Evolutionary conservation across 2,329 filamentous ascomycete species (phyloP).

Genomic region (Dactylonectria estremocensis): DNA sequence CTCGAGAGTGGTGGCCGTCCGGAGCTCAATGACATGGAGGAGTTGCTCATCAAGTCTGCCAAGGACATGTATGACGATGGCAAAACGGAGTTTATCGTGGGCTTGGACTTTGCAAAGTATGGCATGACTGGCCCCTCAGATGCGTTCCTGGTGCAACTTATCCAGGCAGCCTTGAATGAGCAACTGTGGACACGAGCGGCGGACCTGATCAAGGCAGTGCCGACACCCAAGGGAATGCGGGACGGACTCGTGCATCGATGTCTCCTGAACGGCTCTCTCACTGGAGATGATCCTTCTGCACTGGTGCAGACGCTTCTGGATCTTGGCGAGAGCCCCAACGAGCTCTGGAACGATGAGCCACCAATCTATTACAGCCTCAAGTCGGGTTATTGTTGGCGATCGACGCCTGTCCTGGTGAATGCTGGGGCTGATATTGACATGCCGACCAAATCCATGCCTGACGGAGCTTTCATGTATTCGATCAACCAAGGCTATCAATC

Average conservation of each 20-base stretch:
- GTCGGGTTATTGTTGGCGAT: constrained; percentile 47
- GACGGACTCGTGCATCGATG: constrained; percentile 44
- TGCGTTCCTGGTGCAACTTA: constrained; percentile 38
- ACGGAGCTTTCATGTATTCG: constrained; percentile 48
- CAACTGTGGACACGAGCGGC: constrained; percentile 47
- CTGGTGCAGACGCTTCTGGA: constrained; percentile 46
- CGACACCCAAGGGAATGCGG: constrained; percentile 39
- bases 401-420: constrained; percentile 48
- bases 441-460: constrained; percentile 44
- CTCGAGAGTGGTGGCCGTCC: constrained; percentile 46
- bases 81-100: constrained; percentile 43
- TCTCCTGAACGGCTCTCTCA: constrained; percentile 39
- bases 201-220: constrained; percentile 45
- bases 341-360: constrained; percentile 45
- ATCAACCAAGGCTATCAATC: constrained; percentile 46
- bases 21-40: constrained; percentile 42
- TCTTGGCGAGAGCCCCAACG: constrained; percentile 45
- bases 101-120: constrained; percentile 44
- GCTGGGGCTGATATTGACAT: constrained; percentile 46
- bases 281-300: constrained; percentile 44
- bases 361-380: constrained; percentile 48
- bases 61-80: constrained; percentile 47
- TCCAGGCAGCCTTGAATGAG: constrained; percentile 40
- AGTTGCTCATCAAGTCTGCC: constrained; percentile 37
- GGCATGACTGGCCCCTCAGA: constrained; percentile 44